phyloP scores from a whole-genome alignment of 352 stramenopile species.

The Phytopythium delawarense region DNA sequence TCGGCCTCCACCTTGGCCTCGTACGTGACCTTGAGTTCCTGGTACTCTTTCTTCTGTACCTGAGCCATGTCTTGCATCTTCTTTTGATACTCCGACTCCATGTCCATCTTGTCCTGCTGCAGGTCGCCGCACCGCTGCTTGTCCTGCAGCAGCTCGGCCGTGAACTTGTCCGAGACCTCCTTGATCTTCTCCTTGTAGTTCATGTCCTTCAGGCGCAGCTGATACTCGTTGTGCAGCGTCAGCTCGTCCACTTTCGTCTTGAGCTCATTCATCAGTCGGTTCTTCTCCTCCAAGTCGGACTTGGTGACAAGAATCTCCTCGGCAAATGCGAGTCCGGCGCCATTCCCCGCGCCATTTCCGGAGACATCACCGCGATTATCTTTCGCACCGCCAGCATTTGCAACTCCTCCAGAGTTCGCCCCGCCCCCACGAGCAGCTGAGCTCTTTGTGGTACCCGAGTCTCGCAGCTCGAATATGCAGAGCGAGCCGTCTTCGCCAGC shows the following conservation, averaged over 20 bases:
- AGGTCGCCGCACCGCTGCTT: constrained; percentile 88
- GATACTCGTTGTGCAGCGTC: constrained; percentile 94
- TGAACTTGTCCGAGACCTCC: constrained; percentile 93
- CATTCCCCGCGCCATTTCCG: constrained; percentile 33
- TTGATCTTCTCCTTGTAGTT: constrained; percentile 96
- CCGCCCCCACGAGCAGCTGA: constrained; percentile 21
- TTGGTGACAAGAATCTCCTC: constrained; percentile 94
- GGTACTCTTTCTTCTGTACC: constrained; percentile 84
- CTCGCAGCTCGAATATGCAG: constrained; percentile 87
- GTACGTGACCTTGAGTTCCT: constrained; percentile 89
- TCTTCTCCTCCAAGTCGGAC: constrained; percentile 92
- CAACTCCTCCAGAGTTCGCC: neutral
- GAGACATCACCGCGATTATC: constrained; percentile 15
- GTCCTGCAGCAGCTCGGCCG: constrained; percentile 91
- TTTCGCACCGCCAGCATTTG: constrained; percentile 13
- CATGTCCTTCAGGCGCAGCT: constrained; percentile 93
- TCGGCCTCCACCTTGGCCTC: constrained; percentile 90
- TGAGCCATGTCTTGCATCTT: constrained; percentile 89
- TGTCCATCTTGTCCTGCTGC: constrained; percentile 88
- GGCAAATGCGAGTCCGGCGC: constrained; percentile 71
- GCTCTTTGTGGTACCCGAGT: constrained; percentile 38
- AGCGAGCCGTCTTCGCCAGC: constrained; percentile 89
- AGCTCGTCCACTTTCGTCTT: constrained; percentile 94
- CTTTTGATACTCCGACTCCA: constrained; percentile 90
- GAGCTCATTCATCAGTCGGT: constrained; percentile 89